phyloP scores from a whole-genome alignment of 116 monocot species.

The Cymodocea nodosa region DNA sequence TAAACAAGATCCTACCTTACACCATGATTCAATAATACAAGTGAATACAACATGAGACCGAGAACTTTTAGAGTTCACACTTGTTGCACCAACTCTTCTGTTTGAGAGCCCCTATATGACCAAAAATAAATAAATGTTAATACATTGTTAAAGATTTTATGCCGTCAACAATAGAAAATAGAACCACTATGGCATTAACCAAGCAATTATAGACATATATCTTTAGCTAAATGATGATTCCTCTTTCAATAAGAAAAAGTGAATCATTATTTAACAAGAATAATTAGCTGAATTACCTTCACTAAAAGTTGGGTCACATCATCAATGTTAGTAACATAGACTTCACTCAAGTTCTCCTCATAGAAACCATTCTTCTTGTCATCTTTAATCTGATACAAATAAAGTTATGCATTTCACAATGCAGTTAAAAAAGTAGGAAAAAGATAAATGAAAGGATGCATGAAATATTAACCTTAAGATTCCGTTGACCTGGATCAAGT shows the following conservation, averaged over 20 bases:
- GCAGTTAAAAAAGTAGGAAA: background rate
- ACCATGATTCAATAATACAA: conserved; percentile 83
- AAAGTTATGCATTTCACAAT: background rate
- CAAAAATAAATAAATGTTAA: background rate
- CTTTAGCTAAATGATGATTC: no score
- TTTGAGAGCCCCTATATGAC: conserved; percentile 69
- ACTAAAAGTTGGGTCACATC: conserved; percentile 66
- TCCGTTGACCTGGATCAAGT: conserved; percentile 60
- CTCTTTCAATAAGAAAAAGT: no score
- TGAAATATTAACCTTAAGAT: conserved; percentile 41
- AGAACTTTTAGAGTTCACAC: conserved; percentile 81
- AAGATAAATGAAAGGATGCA: background rate
- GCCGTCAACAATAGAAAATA: background rate
- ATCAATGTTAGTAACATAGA: conserved; percentile 48
- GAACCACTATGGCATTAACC: no score
- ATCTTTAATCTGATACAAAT: conserved; percentile 38
- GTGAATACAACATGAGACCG: conserved; percentile 85
- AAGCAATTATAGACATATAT: no score
- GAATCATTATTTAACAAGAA: no score
- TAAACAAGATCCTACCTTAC: conserved; percentile 47
- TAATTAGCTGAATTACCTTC: conserved; percentile 31
- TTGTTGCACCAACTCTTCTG: conserved; percentile 86
- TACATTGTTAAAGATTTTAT: background rate
- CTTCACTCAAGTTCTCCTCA: conserved; percentile 69
- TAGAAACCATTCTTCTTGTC: conserved; percentile 41